phyloP scores from a whole-genome alignment of 2,329 filamentous ascomycete genomes.

The Ascochyta koolunga region DNA sequence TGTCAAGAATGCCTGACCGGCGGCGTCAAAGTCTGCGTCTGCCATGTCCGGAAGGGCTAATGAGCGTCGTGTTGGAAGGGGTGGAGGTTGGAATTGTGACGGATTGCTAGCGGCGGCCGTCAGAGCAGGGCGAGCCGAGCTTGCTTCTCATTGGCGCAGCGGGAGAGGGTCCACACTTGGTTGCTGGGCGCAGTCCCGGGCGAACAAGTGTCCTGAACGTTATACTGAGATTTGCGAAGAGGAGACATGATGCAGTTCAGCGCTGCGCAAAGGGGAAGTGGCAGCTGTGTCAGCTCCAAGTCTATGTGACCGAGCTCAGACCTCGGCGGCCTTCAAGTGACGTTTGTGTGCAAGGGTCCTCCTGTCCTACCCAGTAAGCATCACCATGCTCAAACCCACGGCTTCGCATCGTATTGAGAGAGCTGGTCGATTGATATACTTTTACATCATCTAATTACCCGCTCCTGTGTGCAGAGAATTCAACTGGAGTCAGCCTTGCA shows the following conservation, averaged over 20 bases:
- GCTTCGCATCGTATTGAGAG: background rate
- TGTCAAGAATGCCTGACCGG: slow-evolving; percentile 59
- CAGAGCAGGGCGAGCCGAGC: slow-evolving; percentile 27
- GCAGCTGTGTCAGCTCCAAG: slow-evolving; percentile 8
- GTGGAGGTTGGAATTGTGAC: slow-evolving; percentile 27
- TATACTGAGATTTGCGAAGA: background rate
- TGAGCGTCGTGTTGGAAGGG: slow-evolving; percentile 4
- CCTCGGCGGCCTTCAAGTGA: slow-evolving; percentile 1
- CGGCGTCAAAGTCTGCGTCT: slow-evolving; percentile 46
- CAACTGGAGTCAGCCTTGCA: background rate
- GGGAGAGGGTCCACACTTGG: background rate
- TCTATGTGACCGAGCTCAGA: slow-evolving; percentile 13
- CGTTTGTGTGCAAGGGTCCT: background rate
- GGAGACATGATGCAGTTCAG: background rate
- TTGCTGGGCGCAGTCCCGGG: background rate
- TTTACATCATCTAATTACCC: too few species aligned
- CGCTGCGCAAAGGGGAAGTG: background rate
- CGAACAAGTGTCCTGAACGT: background rate
- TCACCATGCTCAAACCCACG: background rate
- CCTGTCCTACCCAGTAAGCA: background rate
- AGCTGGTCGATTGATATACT: too few species aligned
- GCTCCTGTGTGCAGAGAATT: background rate
- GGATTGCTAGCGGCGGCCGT: slow-evolving; percentile 25
- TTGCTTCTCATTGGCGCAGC: slow-evolving; percentile 26
- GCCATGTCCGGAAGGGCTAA: slow-evolving; percentile 27